Percentiles rank a stretch among this genome's conserved stretches.
Conservation (phyloP, 2,329 filamentous ascomycete genomes). For the Cordyceps cicadae region DNA sequence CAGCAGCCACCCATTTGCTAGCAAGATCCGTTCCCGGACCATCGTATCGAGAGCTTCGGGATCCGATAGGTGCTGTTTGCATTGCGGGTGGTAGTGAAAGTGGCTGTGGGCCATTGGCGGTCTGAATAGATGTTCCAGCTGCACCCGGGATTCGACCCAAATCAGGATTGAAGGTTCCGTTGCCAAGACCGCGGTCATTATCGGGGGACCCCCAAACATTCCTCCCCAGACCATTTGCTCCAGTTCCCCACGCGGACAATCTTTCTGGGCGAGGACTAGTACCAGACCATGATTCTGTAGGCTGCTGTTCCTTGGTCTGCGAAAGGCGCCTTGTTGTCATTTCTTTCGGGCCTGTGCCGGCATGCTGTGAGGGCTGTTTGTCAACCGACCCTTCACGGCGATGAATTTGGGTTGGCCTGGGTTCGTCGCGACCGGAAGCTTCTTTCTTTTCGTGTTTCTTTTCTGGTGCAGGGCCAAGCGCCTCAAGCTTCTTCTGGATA, state of each 20-base stretch:
- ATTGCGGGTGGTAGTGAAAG: conserved; percentile 30
- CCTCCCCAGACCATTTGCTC: conserved; percentile 36
- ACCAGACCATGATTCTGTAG: conserved; percentile 30
- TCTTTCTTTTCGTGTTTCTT: conserved; percentile 50
- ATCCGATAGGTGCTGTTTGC: conserved; percentile 23
- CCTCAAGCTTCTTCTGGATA: conserved; percentile 63
- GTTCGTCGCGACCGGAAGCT: conserved; percentile 33
- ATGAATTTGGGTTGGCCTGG: conserved; percentile 27
- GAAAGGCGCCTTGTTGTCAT: conserved; percentile 22
- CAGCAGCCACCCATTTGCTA: conserved; percentile 35
- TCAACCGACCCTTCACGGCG: conserved; percentile 21
- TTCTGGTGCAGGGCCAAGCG: conserved; percentile 57
- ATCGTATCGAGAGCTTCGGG: conserved; percentile 23
- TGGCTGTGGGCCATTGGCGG: conserved; percentile 36
- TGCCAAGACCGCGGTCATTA: conserved; percentile 63
- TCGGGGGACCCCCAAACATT: conserved; percentile 73
- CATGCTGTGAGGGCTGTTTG: conserved; percentile 17
- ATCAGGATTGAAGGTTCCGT: conserved; percentile 65
- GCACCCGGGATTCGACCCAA: conserved; percentile 42
- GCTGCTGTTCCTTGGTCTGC: conserved; percentile 26
- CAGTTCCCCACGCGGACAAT: conserved; percentile 41
- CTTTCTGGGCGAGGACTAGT: conserved; percentile 37
- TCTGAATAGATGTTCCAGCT: conserved; percentile 23
- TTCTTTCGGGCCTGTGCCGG: conserved; percentile 13
- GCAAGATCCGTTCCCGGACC: conserved; percentile 24